phyloP scores from a whole-genome alignment of 2,329 filamentous ascomycete genomes.

The Chaetomium strumarium region DNA sequence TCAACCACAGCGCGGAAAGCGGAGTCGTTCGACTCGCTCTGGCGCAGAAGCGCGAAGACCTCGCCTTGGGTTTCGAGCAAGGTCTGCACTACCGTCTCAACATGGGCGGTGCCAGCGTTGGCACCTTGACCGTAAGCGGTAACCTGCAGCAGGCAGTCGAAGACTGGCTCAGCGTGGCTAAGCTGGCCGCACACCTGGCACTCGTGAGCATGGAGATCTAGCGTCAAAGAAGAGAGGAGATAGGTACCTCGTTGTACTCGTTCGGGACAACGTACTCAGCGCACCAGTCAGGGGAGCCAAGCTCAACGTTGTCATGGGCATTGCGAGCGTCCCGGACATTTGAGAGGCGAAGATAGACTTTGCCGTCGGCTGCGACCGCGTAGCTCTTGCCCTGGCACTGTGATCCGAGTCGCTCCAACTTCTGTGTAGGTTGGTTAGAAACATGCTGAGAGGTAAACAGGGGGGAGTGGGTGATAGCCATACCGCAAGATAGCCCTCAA shows the following conservation, averaged over 20 bases:
- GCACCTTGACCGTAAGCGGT: conserved; percentile 36
- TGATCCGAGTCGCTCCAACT: conserved; percentile 33
- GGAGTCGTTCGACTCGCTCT: conserved; percentile 37
- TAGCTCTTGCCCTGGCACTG: conserved; percentile 35
- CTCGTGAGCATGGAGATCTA: neutral
- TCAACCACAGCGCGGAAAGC: conserved; percentile 46
- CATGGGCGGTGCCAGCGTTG: conserved; percentile 12
- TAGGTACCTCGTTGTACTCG: conserved; percentile 38
- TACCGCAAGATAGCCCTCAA: conserved; percentile 43
- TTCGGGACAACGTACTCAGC: conserved; percentile 39
- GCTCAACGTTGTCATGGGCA: conserved; percentile 41
- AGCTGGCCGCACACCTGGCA: conserved; percentile 28
- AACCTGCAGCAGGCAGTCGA: conserved; percentile 52
- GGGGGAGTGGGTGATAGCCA: conserved; percentile 15
- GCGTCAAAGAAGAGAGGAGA: neutral
- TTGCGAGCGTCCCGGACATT: conserved; percentile 56
- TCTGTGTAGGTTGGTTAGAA: conserved; percentile 32
- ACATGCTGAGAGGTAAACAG: neutral
- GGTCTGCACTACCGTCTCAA: conserved; percentile 36
- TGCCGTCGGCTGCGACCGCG: conserved; percentile 34
- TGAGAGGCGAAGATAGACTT: conserved; percentile 50
- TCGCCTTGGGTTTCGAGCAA: conserved; percentile 44
- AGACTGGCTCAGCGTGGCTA: conserved; percentile 32
- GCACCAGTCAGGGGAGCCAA: conserved; percentile 42
- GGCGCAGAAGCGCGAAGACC: conserved; percentile 46